Conservation (phyloP, 1,284 basidiomycete genomes). For the Rhodotorula mucilaginosa region DNA sequence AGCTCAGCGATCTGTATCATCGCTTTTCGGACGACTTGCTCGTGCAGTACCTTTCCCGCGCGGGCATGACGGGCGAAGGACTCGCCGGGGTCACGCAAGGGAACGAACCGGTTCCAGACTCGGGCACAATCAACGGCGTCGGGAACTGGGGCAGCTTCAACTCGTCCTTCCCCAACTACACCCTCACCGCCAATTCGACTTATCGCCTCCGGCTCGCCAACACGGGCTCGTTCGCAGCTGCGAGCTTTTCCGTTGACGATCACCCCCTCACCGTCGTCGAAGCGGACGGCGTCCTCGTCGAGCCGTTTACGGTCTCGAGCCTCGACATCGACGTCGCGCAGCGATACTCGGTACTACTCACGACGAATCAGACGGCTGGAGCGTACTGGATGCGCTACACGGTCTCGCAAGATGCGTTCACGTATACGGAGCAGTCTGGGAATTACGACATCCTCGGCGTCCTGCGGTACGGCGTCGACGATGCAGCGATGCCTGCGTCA, state of each 20-base stretch:
- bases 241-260: slow-evolving; percentile 54
- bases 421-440: slow-evolving; percentile 49
- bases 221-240: slow-evolving; percentile 51
- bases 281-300: slow-evolving; percentile 54
- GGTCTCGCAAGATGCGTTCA: slow-evolving; percentile 49
- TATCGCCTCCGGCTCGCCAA: slow-evolving; percentile 34
- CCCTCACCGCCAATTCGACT: slow-evolving; percentile 13
- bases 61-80: slow-evolving; percentile 22
- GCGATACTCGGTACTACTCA: slow-evolving; percentile 55
- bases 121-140: slow-evolving; percentile 22
- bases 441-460: slow-evolving; percentile 50
- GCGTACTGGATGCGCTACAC: slow-evolving; percentile 53
- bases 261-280: slow-evolving; percentile 56
- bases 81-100: slow-evolving; percentile 14
- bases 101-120: slow-evolving; percentile 27
- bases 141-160: slow-evolving; percentile 14
- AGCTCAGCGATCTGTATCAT: slow-evolving; percentile 52
- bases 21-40: slow-evolving; percentile 46
- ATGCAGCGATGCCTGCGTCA: slow-evolving; percentile 13
- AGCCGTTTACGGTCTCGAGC: slow-evolving; percentile 49
- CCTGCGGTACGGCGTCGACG: slow-evolving; percentile 44
- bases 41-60: slow-evolving; percentile 44
- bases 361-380: slow-evolving; percentile 48
- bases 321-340: slow-evolving; percentile 54
- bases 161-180: background rate